Base-by-base conservation (phyloP, 352 stramenopile species). In the Pythium guiyangense region DNA sequence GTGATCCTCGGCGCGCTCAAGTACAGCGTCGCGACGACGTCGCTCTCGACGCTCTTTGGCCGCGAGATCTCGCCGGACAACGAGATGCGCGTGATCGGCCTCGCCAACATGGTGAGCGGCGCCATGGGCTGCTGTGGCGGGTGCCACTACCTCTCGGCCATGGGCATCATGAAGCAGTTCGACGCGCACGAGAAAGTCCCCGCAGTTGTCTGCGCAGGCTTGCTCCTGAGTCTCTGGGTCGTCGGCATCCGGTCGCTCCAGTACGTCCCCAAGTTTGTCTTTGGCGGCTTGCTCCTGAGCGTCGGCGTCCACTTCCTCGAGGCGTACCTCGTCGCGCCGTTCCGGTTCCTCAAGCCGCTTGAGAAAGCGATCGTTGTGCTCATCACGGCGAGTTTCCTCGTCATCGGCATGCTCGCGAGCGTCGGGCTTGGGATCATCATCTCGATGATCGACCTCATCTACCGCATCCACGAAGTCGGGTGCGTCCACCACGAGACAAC, bases 91-190 rank as follows among this genome's bases (percentile, higher is more conserved):
- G 79, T 88, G 6, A 93, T 93, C 43, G 84, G 84, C 2, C 25
- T 90, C 15, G 84, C 79, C 3, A 93, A 93, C 54, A 73, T 93
- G 9, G 58, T 73, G 1, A 88, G 71, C 34, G 84, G 84, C 0
- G 44, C 81, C 11, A 53, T 91, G 5, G 84, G 84, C 3, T 90
- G 81, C 54, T 89, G 77, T 48, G 84, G 81, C 2, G 84, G 84
- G 1, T 91, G 81, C 44, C 84, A 92, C 52, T 93, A 93, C 54
- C 59, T 93, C 1, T 91, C 80, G 0, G 84, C 84, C 0, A 93
- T 93, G 80, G 81, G 79, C 1, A 90, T 93, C 50, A 88, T 93
- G 76, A 86, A 88, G 56, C 83, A 90, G 52, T 91, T 93, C 51
- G 75, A 89, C 10, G 84, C 81, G 5, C 81, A 93, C 42, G 81